These are phyloP conservation scores for Penicillium sp. DNA, from an alignment of 2,329 filamentous ascomycete genomes.

Conservation along the genomic window DNA sequence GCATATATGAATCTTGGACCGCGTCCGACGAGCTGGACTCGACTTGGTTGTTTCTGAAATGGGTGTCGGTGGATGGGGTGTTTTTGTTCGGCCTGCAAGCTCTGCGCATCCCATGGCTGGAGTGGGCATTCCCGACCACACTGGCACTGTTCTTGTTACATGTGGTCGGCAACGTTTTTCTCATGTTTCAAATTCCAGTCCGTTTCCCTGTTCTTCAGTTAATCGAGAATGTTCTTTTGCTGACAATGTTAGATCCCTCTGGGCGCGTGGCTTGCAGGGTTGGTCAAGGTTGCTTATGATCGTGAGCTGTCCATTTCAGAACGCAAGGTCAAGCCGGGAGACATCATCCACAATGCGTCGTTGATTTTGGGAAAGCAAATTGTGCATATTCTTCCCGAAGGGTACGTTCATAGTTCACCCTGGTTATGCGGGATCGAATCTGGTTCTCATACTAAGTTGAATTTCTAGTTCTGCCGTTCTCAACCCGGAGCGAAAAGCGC, in stretches of 20 bases:
- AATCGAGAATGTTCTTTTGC: neutral
- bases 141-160: slow-evolving; percentile 71
- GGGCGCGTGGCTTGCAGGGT: slow-evolving; percentile 68
- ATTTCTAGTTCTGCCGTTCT: slow-evolving; percentile 70
- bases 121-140: slow-evolving; percentile 77
- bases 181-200: slow-evolving; percentile 90
- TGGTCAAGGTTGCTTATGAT: slow-evolving; percentile 84
- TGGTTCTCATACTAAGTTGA: slow-evolving; percentile 28
- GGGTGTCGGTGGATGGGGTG: slow-evolving; percentile 80
- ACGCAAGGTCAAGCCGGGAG: slow-evolving; percentile 81
- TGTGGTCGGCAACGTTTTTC: slow-evolving; percentile 72
- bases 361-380: slow-evolving; percentile 96
- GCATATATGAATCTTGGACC: slow-evolving; percentile 80
- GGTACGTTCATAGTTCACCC: slow-evolving; percentile 49
- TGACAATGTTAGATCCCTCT: slow-evolving; percentile 63
- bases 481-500: slow-evolving; percentile 77
- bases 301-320: slow-evolving; percentile 93
- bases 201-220: slow-evolving; percentile 23
- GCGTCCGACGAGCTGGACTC: slow-evolving; percentile 82
- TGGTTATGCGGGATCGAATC: neutral
- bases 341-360: slow-evolving; percentile 86
- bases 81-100: slow-evolving; percentile 86
- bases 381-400: slow-evolving; percentile 95
- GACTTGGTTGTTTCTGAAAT: slow-evolving; percentile 91
- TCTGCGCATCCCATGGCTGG: slow-evolving; percentile 92